These are phyloP conservation scores for Nakazawaea ambrosiae DNA, from an alignment of 805 yeast species.

Conservation along the genomic window DNA sequence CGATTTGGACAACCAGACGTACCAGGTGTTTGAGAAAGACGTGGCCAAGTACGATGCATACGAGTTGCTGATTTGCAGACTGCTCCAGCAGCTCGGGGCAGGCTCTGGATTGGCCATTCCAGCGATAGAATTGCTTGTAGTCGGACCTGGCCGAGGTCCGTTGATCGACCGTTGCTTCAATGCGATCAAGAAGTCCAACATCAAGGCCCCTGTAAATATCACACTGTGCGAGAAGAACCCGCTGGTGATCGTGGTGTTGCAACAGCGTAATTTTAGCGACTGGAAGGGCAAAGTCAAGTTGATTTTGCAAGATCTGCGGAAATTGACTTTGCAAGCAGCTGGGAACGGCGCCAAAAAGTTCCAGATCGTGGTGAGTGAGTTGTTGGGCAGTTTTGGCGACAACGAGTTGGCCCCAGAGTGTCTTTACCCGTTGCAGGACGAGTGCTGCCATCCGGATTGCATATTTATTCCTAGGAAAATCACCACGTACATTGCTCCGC, in stretches of 20 bases:
- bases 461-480: slow-evolving; percentile 58
- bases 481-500: slow-evolving; percentile 58
- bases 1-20: slow-evolving; percentile 51
- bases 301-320: slow-evolving; percentile 52
- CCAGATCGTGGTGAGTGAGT: slow-evolving; percentile 68
- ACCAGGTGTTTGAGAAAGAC: slow-evolving; percentile 69
- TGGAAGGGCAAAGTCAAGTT: slow-evolving; percentile 53
- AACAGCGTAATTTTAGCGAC: slow-evolving; percentile 35
- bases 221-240: slow-evolving; percentile 70
- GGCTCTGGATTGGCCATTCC: slow-evolving; percentile 50
- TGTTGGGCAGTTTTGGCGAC: slow-evolving; percentile 88
- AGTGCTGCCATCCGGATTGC: slow-evolving; percentile 37
- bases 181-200: slow-evolving; percentile 16
- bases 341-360: too few relatives aligned
- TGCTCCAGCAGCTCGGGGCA: background rate
- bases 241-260: slow-evolving; percentile 46
- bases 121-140: slow-evolving; percentile 42
- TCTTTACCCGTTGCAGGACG: slow-evolving; percentile 34
- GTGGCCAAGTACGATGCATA: slow-evolving; percentile 61
- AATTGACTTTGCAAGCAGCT: slow-evolving; percentile 20
- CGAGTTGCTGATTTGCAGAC: slow-evolving; percentile 47
- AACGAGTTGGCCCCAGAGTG: slow-evolving; percentile 89
- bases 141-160: slow-evolving; percentile 91
- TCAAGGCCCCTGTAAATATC: slow-evolving; percentile 18
- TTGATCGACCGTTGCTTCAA: slow-evolving; percentile 47